Evolutionary conservation across 164 flowering plant species (phyloP).

Genomic region (Tinospora cordifolia): DNA sequence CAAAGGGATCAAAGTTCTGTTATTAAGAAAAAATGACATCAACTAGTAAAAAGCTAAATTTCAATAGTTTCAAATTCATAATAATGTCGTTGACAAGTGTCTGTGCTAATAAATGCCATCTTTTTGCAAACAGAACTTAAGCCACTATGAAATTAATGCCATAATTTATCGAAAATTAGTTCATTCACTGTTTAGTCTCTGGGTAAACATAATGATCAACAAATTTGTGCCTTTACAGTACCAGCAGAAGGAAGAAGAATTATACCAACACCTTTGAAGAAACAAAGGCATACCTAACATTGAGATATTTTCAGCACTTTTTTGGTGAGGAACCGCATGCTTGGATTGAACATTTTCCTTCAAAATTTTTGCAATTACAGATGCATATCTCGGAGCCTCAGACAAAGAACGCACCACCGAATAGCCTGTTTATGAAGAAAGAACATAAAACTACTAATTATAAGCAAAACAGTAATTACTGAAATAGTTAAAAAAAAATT

Average conservation of each 20-base stretch:
- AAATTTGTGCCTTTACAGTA: background rate
- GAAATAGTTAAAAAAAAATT: background rate
- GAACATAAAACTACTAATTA: conserved; percentile 1
- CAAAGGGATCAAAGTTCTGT: background rate
- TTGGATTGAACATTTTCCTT: conserved; percentile 26
- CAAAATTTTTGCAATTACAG: conserved; percentile 73
- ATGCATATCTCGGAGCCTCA: conserved; percentile 92
- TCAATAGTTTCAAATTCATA: too few species aligned
- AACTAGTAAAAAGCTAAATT: background rate
- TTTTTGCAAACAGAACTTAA: too few species aligned
- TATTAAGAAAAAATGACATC: background rate
- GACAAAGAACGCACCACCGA: conserved; percentile 93
- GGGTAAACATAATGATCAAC: background rate
- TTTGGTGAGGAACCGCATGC: conserved; percentile 16
- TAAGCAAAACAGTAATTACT: background rate
- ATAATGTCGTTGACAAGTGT: too few species aligned
- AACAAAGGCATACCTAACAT: conserved; percentile 50
- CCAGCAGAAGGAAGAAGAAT: background rate
- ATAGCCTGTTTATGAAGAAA: conserved; percentile 47
- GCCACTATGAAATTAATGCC: too few species aligned
- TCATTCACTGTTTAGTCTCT: background rate
- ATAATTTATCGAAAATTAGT: background rate
- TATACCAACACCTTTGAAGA: background rate
- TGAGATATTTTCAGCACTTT: conserved; percentile 42
- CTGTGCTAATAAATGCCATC: too few species aligned